phyloP scores from a whole-genome alignment of 2,329 filamentous ascomycete species.

The Orbilia javanica region DNA sequence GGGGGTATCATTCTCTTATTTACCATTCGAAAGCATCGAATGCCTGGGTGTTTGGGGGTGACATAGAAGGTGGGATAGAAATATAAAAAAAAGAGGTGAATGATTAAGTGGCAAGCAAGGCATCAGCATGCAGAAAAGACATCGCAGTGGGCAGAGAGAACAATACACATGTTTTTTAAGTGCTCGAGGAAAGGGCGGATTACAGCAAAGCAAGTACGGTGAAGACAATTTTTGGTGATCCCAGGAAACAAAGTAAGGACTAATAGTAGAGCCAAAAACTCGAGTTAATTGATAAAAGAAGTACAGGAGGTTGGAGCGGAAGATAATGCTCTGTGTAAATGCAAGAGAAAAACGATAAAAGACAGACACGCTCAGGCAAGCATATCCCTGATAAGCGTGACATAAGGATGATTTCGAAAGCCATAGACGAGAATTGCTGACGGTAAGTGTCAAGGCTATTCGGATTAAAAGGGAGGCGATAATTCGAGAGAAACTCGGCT shows the following conservation, averaged over 20 bases:
- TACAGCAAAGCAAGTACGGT: conserved; percentile 11
- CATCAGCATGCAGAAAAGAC: conserved; percentile 6
- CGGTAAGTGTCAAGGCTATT: background rate
- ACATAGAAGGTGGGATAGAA: background rate
- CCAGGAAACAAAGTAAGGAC: background rate
- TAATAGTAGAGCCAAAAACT: conserved; percentile 28
- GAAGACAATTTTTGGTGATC: conserved; percentile 24
- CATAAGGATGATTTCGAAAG: conserved; percentile 15
- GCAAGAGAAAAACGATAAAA: background rate
- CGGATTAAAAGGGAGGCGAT: too few relatives aligned
- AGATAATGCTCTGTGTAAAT: conserved; percentile 7
- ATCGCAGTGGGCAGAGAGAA: conserved; percentile 12
- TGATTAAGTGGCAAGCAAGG: conserved; percentile 3
- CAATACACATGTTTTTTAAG: conserved; percentile 33
- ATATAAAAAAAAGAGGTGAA: background rate
- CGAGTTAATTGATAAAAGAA: conserved; percentile 22
- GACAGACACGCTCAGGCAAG: background rate
- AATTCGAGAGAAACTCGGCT: background rate
- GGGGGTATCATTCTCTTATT: conserved; percentile 58
- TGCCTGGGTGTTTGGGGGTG: background rate
- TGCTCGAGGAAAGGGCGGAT: conserved; percentile 3
- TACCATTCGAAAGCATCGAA: conserved; percentile 36
- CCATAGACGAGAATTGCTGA: conserved; percentile 7
- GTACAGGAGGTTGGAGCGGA: conserved; percentile 10
- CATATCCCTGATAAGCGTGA: background rate